Evolutionary conservation across 1,284 basidiomycete species (phyloP), one percentile per base, ranked within the genome.

Genomic region (Grifola frondosa): DNA sequence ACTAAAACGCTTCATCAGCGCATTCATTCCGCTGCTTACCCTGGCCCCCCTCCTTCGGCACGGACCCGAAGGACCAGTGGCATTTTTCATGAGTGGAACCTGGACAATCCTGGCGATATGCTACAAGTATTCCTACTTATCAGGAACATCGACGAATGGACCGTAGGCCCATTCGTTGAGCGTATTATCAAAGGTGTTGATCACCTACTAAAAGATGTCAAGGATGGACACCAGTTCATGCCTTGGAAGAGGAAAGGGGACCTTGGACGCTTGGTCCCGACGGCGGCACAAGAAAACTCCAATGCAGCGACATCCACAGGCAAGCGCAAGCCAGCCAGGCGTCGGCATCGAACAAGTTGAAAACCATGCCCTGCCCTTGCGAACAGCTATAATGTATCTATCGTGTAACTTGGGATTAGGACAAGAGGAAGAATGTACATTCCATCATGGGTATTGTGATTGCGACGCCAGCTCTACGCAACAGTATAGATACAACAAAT

Each of bases 91-190:
- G 71, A 77, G 49, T 80, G 79, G 78, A 54, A 69, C 19, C 54
- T 81, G 30, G 64, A 70, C 26, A 50, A 59, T 10, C 71, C 76
- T 0, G 58, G 59, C 26, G 69, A 77, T 44, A 76, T 77, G 36
- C 57, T 80, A 4, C 53, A 71, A 42, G 67, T 80, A 8, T 78
- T 71, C 60, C 69, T 79, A 45, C 59, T 80, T n/a, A 62, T 80
- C 37, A 67, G 69, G 32, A 78, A 80, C 48, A 70, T 81, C 43
- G 78, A 81, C 46, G 52, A 54, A 19, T 80, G 75, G 77, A 78
- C 75, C 3, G 61, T 62, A 4, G 59, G 59, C 30, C 56, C 60
- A 6, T 79, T 80, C 56, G 57, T 63, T 13, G 49, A 68, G 9
- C 65, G 66, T 29, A 61, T 77, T 25, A 50, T 63, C 6, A 39